These are phyloP conservation scores for Phaseolus coccineus DNA, from an alignment of 331 rosid genomes.

Conservation along the genomic window DNA sequence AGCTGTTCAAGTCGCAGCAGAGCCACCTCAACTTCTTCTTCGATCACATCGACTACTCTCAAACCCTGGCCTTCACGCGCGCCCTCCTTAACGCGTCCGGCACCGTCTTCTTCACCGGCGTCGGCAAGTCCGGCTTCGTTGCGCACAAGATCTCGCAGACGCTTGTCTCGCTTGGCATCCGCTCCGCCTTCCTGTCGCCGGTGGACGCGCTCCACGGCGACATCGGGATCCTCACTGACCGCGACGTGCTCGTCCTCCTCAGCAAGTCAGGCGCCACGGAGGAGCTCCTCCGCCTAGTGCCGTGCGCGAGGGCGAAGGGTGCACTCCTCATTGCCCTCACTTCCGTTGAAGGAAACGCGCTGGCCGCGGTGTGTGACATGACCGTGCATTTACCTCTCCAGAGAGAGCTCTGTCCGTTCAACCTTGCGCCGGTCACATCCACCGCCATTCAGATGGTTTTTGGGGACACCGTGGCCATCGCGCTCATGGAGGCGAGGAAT, in stretches of 20 bases:
- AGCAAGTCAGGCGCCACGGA: constrained; percentile 98
- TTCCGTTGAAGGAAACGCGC: constrained; percentile 63
- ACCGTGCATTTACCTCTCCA: constrained; percentile 85
- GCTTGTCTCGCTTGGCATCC: constrained; percentile 89
- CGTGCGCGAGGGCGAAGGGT: constrained; percentile 88
- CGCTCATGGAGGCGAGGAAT: constrained; percentile 89
- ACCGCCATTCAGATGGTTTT: constrained; percentile 98
- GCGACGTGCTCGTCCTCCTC: constrained; percentile 78
- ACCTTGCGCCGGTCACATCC: constrained; percentile 95
- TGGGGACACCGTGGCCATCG: constrained; percentile 96
- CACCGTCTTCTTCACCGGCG: constrained; percentile 92
- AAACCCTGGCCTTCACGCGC: constrained; percentile 83
- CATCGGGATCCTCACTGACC: constrained; percentile 68
- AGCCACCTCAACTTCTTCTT: constrained; percentile 97
- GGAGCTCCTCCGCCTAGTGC: constrained; percentile 89
- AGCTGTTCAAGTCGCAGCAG: constrained; percentile 88
- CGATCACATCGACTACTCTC: constrained; percentile 78
- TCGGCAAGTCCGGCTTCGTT: constrained; percentile 98
- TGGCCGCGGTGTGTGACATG: constrained; percentile 79
- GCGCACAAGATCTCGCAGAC: constrained; percentile 97
- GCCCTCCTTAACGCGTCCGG: constrained; percentile 76
- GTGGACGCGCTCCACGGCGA: constrained; percentile 98
- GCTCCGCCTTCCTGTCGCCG: constrained; percentile 82
- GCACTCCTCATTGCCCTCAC: constrained; percentile 72
- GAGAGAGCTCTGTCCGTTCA: constrained; percentile 92